Evolutionary conservation across 2,329 filamentous ascomycete genomes (phyloP).

Genomic region (Thielaviopsis ethacetica): DNA sequence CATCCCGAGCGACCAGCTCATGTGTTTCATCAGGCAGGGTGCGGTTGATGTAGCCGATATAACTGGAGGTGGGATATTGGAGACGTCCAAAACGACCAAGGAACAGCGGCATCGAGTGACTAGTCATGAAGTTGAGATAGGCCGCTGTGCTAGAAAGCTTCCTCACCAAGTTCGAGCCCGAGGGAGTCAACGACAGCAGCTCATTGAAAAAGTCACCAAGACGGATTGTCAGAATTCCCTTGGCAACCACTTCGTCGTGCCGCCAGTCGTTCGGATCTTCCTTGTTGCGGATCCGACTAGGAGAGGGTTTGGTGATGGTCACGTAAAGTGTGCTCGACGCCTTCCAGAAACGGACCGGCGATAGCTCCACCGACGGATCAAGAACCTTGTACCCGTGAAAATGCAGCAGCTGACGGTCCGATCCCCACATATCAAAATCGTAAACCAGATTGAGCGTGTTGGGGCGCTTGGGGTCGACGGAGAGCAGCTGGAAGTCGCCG

Average conservation of each 20-base stretch:
- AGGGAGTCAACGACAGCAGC: slow-evolving; percentile 34
- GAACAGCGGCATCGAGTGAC: slow-evolving; percentile 34
- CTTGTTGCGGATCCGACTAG: slow-evolving; percentile 14
- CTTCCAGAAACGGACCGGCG: slow-evolving; percentile 39
- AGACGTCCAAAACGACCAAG: slow-evolving; percentile 37
- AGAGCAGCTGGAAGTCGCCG: slow-evolving; percentile 42
- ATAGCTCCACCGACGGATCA: slow-evolving; percentile 41
- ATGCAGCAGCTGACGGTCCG: slow-evolving; percentile 33
- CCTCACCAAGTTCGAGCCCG: slow-evolving; percentile 28
- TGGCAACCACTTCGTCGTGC: slow-evolving; percentile 31
- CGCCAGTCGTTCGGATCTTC: slow-evolving; percentile 24
- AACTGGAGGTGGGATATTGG: slow-evolving; percentile 34
- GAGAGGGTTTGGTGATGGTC: slow-evolving; percentile 30
- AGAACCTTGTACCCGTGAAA: slow-evolving; percentile 49
- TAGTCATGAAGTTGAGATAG: slow-evolving; percentile 38
- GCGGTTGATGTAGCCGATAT: slow-evolving; percentile 36
- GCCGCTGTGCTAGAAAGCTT: slow-evolving; percentile 28
- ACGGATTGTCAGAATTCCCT: slow-evolving; percentile 41
- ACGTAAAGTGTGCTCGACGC: slow-evolving; percentile 47
- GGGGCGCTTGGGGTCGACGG: slow-evolving; percentile 32
- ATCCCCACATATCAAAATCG: slow-evolving; percentile 42
- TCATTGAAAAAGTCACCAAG: slow-evolving; percentile 37
- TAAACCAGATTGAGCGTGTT: slow-evolving; percentile 45
- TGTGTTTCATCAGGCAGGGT: slow-evolving; percentile 27
- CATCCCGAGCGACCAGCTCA: slow-evolving; percentile 34